Conservation (phyloP, 2,329 filamentous ascomycete species). For the Aspergillus terreus region DNA sequence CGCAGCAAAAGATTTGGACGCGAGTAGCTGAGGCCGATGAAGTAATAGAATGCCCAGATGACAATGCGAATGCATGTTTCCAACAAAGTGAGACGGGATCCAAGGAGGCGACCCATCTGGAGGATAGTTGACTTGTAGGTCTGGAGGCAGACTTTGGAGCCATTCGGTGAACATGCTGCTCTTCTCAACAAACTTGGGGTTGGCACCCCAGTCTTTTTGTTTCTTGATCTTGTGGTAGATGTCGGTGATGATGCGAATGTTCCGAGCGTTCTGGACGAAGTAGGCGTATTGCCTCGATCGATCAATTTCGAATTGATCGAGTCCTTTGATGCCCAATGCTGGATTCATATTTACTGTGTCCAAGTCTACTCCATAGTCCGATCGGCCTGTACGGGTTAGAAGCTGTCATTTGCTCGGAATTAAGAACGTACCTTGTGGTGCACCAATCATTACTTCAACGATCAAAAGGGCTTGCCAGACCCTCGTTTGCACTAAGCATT, state of each 20-base stretch:
- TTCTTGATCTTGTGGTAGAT: conserved; percentile 71
- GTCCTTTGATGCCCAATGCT: conserved; percentile 59
- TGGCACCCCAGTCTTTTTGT: conserved; percentile 79
- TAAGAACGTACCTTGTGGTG: conserved; percentile 71
- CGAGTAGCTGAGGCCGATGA: conserved; percentile 78
- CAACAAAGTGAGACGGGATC: conserved; percentile 81
- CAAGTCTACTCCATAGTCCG: conserved; percentile 70
- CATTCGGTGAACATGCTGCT: conserved; percentile 74
- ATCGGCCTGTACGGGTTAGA: conserved; percentile 56
- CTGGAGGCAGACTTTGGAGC: conserved; percentile 71
- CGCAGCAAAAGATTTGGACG: conserved; percentile 66
- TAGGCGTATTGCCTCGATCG: conserved; percentile 82
- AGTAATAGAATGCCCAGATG: conserved; percentile 82
- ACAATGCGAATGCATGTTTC: conserved; percentile 86
- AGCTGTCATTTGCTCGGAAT: background rate
- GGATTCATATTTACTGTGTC: conserved; percentile 73
- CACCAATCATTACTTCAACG: conserved; percentile 88
- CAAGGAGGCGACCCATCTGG: conserved; percentile 75
- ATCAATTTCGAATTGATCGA: conserved; percentile 71
- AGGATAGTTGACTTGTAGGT: conserved; percentile 74
- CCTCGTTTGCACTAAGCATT: conserved; percentile 79
- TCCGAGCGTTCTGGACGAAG: conserved; percentile 71
- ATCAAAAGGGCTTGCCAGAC: conserved; percentile 87
- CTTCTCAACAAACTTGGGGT: conserved; percentile 76
- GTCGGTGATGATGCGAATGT: conserved; percentile 72